Evolutionary conservation across 352 stramenopile species (phyloP).

Genomic region (Blastocystis sp.): DNA sequence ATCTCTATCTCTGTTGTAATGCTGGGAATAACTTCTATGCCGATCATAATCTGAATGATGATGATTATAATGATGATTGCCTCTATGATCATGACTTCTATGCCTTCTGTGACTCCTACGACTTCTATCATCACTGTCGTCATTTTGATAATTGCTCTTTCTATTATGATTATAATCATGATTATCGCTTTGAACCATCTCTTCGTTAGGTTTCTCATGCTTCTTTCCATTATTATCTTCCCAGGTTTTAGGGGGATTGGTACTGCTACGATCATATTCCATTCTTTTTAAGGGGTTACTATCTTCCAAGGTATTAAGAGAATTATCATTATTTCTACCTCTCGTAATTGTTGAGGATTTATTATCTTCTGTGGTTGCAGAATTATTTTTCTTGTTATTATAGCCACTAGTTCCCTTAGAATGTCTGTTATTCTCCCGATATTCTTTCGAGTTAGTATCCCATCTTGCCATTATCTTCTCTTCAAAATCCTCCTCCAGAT

Average conservation of each 20-base stretch:
- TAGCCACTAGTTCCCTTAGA: no score
- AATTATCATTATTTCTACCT: no score
- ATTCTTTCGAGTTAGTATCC: neutral
- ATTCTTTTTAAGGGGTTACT: no score
- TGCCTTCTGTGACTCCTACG: neutral
- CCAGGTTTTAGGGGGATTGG: no score
- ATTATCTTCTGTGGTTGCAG: no score
- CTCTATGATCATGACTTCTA: neutral
- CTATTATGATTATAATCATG: neutral
- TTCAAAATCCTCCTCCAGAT: neutral
- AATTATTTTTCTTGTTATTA: no score
- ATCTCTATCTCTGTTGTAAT: neutral
- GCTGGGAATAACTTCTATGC: neutral
- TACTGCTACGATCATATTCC: no score
- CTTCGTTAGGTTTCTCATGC: no score
- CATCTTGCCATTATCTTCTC: neutral
- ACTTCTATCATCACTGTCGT: neutral
- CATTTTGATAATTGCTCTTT: neutral
- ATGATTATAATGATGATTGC: neutral
- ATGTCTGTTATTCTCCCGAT: neutral
- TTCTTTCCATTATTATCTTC: no score
- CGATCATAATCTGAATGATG: neutral
- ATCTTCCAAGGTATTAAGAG: no score
- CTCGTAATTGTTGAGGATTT: no score
- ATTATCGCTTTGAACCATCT: no score